Evolutionary conservation across 176 grass and related monocot species (phyloP), one percentile per base, ranked within the genome.

Genomic region (Tillandsia leiboldiana): DNA sequence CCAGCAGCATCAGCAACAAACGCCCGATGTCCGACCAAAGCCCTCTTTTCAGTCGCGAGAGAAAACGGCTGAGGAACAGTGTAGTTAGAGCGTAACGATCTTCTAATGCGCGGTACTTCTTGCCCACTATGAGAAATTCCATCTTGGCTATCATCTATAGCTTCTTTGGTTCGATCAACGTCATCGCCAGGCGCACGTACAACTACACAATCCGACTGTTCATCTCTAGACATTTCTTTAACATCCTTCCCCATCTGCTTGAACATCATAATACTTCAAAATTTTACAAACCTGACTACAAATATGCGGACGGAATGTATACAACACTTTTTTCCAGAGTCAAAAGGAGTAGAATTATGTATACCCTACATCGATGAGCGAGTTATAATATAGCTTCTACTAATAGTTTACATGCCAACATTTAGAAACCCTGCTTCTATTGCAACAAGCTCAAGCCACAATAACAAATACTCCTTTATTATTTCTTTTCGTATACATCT

Each of bases 11-110:
- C 77, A 78, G 71, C 67, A 24, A 75, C 68, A 59, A 56, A 80
- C 66, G 78, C 53, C 72, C 10, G 75, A 78, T 72, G 72, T 68
- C 78, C 91, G 70, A 69, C 77, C 75, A 75, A 77, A 76, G 75
- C 70, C 74, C 77, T 82, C 50, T 79, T 91, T 83, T 92, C 84
- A 63, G 71, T 76, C 76, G 86, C 74, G 59, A 81, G 73, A 70
- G 73, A 17, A n/a, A 87, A 97, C 64, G 86, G 74, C 53, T 89
- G 84, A 79, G 79, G 76, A 75, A 81, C 64, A 61, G 58, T 85
- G 54, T 58, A 73, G 29, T 80, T 77, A 62, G 88, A 78, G 13
- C 50, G 80, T 73, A 69, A 59, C 18, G 77, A 65, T 73, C 81
- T 70, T 67, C 78, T 58, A 67, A 66, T 23, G 57, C 50, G 50